Conservation (phyloP, 2,329 filamentous ascomycete genomes). For the Curvularia sp. region DNA sequence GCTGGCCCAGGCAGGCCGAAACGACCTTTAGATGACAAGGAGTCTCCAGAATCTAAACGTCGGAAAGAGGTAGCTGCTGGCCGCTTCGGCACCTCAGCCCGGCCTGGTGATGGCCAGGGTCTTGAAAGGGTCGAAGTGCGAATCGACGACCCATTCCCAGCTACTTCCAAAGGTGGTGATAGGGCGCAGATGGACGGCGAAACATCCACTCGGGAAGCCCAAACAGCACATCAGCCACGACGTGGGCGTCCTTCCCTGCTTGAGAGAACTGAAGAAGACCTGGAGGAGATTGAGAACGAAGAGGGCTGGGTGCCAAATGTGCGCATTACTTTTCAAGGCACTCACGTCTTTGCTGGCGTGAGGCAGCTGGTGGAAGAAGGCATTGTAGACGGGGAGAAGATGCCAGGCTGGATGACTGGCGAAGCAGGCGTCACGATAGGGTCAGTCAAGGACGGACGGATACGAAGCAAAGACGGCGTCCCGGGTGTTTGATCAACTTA, state of each 20-base stretch:
- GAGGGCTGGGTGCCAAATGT: slow-evolving; percentile 64
- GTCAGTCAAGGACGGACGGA: slow-evolving; percentile 70
- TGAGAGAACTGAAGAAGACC: slow-evolving; percentile 43
- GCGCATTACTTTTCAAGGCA: slow-evolving; percentile 73
- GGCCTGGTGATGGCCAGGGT: slow-evolving; percentile 46
- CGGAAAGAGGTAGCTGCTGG: slow-evolving; percentile 68
- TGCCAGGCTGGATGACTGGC: slow-evolving; percentile 92
- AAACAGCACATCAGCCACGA: slow-evolving; percentile 28
- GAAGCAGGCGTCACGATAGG: slow-evolving; percentile 81
- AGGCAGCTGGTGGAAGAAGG: slow-evolving; percentile 79
- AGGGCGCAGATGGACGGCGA: slow-evolving; percentile 24
- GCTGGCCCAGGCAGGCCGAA: slow-evolving; percentile 38
- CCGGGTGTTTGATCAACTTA: slow-evolving; percentile 28
- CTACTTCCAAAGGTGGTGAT: slow-evolving; percentile 13
- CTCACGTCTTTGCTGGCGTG: slow-evolving; percentile 81
- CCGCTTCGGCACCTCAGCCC: slow-evolving; percentile 69
- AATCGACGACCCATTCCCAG: slow-evolving; percentile 55
- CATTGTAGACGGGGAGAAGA: slow-evolving; percentile 74
- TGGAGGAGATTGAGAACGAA: slow-evolving; percentile 34
- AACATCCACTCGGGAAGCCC: slow-evolving; percentile 23
- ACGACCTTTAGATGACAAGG: slow-evolving; percentile 33
- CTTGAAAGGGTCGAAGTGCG: slow-evolving; percentile 60
- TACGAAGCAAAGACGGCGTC: slow-evolving; percentile 50
- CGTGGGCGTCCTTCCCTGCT: slow-evolving; percentile 44
- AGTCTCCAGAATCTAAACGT: slow-evolving; percentile 59